These are phyloP conservation scores for Pythium chondricola DNA, from an alignment of 352 stramenopile genomes.

Conservation along the genomic window DNA sequence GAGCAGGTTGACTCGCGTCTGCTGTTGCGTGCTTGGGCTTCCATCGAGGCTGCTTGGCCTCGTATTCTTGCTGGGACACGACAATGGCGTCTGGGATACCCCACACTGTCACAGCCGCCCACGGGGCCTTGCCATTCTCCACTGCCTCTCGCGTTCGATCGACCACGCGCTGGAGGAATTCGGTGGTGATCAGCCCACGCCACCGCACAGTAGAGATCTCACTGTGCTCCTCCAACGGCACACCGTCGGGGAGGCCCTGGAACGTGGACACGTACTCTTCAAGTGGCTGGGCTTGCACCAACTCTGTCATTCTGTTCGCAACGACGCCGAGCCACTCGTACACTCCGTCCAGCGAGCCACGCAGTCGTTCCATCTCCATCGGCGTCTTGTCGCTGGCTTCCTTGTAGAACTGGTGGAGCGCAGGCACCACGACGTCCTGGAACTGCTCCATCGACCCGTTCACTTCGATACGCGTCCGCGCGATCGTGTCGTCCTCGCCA, in stretches of 20 bases:
- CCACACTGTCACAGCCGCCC: slow-evolving; percentile 73
- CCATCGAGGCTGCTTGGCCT: slow-evolving; percentile 7
- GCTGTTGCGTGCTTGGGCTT: slow-evolving; percentile 11
- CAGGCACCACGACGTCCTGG: slow-evolving; percentile 44
- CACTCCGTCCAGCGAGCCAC: slow-evolving; percentile 33
- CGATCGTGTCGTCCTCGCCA: slow-evolving; percentile 52
- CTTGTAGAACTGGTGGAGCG: slow-evolving; percentile 38
- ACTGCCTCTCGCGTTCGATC: slow-evolving; percentile 47
- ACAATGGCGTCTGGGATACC: slow-evolving; percentile 67
- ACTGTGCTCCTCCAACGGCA: slow-evolving; percentile 26
- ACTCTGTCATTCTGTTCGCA: slow-evolving; percentile 43
- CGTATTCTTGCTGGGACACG: slow-evolving; percentile 52
- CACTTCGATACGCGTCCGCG: slow-evolving; percentile 56
- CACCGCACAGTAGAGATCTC: slow-evolving; percentile 57
- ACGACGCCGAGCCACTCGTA: slow-evolving; percentile 80
- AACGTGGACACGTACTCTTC: slow-evolving; percentile 83
- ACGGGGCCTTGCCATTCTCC: slow-evolving; percentile 40
- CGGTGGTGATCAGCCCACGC: slow-evolving; percentile 57
- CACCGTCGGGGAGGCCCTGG: slow-evolving; percentile 26
- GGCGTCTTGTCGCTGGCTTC: neutral
- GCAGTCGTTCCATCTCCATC: slow-evolving; percentile 15
- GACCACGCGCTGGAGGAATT: slow-evolving; percentile 48
- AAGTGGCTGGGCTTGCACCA: slow-evolving; percentile 36
- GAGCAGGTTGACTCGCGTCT: neutral
- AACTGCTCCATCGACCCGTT: slow-evolving; percentile 38